Base-by-base conservation (phyloP, 768 basidiomycete species). In the Pleurotus platypus region DNA sequence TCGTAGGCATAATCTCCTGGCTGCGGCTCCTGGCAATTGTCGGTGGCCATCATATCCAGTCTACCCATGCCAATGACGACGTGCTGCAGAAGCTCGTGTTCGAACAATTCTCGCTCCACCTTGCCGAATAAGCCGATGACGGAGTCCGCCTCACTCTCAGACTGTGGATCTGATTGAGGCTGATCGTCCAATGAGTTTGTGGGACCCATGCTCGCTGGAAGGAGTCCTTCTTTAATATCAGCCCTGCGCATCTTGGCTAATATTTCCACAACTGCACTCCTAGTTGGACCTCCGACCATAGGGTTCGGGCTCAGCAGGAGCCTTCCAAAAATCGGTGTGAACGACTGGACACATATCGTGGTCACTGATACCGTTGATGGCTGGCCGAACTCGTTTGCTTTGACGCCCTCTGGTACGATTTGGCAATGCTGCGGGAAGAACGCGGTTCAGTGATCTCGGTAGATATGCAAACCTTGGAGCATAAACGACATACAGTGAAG, bases 61-160 rank as follows among this genome's bases (percentile, higher is more conserved):
- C 85, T 77, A 7, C 92, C 92, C 78, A 98, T 90, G 27, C 93
- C 94, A 53, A 97, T 86, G 56, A 96, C 86, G 60, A 98, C 86
- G 37, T 92, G 91, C 55, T 89, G 80, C 5, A 96, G 67, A 43
- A 98, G 80, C 72, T 96, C 94, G 30, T 83, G 79, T 64, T 90
- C 86, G 61, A 97, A 84, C 67, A 91, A 71, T 4, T 73, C 73
- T 57, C 88, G 76, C 62, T 92, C 84, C 18, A 71, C 64, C 40
- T 53, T 65, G 4, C 80, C 79, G 67, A 91, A 87, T 1, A 82
- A 70, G 6, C 80, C 81, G 38, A 70, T 48, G 35, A 51, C 30
- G 56, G 69, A 63, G 47, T 59, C 24, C 6, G 67, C 65, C 24
- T 69, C 66, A 13, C 75, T 66, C 12, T 75, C 68, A 24, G 74